Base-by-base conservation (phyloP, 371 early-diverging fungal genomes). In the Mucor circinelloides region DNA sequence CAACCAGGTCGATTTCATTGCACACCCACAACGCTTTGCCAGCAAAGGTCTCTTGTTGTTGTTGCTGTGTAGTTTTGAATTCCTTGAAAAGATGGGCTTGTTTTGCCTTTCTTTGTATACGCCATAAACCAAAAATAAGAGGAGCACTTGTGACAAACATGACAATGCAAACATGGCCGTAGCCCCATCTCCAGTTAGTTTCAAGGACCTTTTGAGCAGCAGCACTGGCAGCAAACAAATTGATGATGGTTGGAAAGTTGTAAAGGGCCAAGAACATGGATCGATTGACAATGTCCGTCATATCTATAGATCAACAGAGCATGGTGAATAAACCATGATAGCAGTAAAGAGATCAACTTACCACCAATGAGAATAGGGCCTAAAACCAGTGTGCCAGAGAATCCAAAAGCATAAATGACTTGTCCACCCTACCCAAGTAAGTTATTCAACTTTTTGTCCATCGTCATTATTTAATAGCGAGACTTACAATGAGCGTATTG, bases 301-400 rank as follows among this genome's bases (percentile, higher is more conserved):
- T 67, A 52, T 81, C 79, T 60, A 58, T 52, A 28, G 6, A 32
- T 27, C n/a, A n/a, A n/a, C n/a, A n/a, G n/a, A 23, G 23, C 32
- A 59, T 3, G 10, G 7, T n/a, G 25, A 44, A 15, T 13, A 12
- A n/a, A n/a, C n/a, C n/a, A n/a, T n/a, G n/a, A n/a, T 8, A 9
- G 23, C 10, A 46, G 21, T 21, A 46, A 19, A 10, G 10, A 19
- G 10, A 46, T 46, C 46, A 46, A 21, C 42, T 55, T 76, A 79
- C 79, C 80, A n/a, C 78, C 79, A 67, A 83, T 79, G 36, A 83
- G 67, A 42, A 83, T 72, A 31, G 77, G 81, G 15, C 79, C 79
- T 23, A 83, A 54, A 27, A 77, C 70, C 27, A 64, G 63, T 54
- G 75, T 75, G 58, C 80, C 83, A 1, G 81, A 75, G 34, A 71